A percentile compares a stretch with the other conserved stretches of the same genome.
Evolutionary conservation across 2,329 filamentous ascomycete genomes (phyloP).

Genomic region (Amylocarpus encephaloides): DNA sequence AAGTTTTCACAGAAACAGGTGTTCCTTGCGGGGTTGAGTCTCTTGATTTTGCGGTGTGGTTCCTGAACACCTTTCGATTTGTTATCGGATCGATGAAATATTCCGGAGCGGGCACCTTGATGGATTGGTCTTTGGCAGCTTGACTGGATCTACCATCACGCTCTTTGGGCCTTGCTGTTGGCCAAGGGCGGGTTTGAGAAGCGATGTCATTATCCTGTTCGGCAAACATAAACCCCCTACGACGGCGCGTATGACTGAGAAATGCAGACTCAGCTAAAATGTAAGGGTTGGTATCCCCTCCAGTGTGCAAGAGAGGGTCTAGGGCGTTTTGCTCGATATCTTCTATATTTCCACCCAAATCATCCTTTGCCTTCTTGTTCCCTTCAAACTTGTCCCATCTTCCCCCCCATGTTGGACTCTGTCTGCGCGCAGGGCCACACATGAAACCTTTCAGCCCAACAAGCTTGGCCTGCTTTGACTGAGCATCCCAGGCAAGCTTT

Average conservation of each 20-base stretch:
- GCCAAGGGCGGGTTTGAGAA: too few relatives aligned
- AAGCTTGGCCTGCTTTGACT: slow-evolving; percentile 30
- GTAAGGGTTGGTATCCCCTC: too few relatives aligned
- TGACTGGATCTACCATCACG: background rate
- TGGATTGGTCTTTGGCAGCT: background rate
- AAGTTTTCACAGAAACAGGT: slow-evolving; percentile 29
- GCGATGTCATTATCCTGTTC: too few relatives aligned
- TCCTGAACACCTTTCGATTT: slow-evolving; percentile 42
- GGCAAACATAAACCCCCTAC: too few relatives aligned
- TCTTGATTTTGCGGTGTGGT: background rate
- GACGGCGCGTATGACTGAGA: too few relatives aligned
- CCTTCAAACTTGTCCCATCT: slow-evolving; percentile 30
- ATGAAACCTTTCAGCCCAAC: slow-evolving; percentile 37
- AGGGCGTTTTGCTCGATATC: slow-evolving; percentile 36
- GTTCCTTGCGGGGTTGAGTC: slow-evolving; percentile 1
- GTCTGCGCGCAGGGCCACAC: slow-evolving; percentile 36
- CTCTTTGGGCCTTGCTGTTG: background rate
- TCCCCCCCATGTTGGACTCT: slow-evolving; percentile 24
- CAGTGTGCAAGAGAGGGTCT: background rate
- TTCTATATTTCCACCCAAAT: slow-evolving; percentile 34
- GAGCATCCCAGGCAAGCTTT: slow-evolving; percentile 42
- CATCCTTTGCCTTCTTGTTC: background rate
- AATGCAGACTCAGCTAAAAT: too few relatives aligned
- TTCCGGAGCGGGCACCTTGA: background rate
- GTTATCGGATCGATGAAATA: slow-evolving; percentile 53